Evolutionary conservation across 1,284 basidiomycete genomes (phyloP).

Genomic region (Boletus chippewaensis): DNA sequence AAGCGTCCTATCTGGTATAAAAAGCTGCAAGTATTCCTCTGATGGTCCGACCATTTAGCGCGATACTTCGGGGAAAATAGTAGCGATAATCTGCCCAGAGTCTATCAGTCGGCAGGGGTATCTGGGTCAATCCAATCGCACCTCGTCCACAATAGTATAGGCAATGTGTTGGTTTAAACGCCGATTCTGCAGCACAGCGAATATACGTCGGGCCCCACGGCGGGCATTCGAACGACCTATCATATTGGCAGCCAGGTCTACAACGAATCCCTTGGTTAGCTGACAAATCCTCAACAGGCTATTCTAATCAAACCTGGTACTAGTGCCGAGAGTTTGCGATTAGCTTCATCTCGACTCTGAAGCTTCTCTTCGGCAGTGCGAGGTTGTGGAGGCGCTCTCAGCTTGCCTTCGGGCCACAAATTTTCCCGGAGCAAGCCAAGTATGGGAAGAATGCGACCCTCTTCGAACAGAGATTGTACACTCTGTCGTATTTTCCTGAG

Average conservation of each 20-base stretch:
- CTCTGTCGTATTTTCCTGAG: conserved; percentile 82
- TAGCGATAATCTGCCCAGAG: conserved; percentile 45
- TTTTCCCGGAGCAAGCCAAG: conserved; percentile 63
- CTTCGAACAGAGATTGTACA: conserved; percentile 56
- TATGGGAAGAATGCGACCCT: conserved; percentile 61
- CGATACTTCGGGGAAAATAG: conserved; percentile 48
- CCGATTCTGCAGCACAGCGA: conserved; percentile 88
- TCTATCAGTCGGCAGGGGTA: conserved; percentile 8
- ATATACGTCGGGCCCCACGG: conserved; percentile 83
- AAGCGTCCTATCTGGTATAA: background rate
- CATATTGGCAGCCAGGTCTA: conserved; percentile 93
- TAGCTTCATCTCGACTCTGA: conserved; percentile 77
- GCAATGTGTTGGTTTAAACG: conserved; percentile 89
- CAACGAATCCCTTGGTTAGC: conserved; percentile 7
- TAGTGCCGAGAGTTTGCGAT: conserved; percentile 79
- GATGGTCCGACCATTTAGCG: conserved; percentile 7
- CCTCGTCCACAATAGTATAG: conserved; percentile 85
- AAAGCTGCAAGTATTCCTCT: background rate
- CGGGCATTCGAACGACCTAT: conserved; percentile 92
- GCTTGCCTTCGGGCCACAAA: conserved; percentile 79
- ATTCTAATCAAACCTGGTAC: conserved; percentile 67
- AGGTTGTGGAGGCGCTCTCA: conserved; percentile 54
- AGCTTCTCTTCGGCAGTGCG: conserved; percentile 76
- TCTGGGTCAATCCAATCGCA: conserved; percentile 28
- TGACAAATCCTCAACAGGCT: background rate